Conservation (phyloP, 352 stramenopile species). For the Phytophthora macrochlamydospora region DNA sequence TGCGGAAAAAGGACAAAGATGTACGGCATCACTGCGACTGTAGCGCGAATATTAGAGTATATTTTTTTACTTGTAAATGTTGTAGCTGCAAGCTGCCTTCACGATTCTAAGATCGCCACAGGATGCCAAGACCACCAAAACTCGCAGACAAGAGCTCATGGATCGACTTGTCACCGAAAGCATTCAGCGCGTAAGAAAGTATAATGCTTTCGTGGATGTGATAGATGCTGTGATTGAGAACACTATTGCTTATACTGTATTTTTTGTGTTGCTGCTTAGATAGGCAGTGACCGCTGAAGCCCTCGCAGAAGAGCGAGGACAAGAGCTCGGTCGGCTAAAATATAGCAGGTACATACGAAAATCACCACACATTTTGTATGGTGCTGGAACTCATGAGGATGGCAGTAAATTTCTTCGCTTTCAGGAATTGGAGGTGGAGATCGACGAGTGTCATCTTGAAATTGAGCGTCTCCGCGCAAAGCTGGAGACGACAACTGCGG, state of each 20-base stretch:
- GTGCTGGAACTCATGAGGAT: conserved; percentile 2
- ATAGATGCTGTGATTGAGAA: conserved; percentile 8
- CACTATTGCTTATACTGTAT: background rate
- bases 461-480: conserved; percentile 52
- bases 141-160: conserved; percentile 58
- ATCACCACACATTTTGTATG: background rate
- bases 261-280: conserved; percentile 16
- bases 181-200: conserved; percentile 49
- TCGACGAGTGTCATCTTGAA: conserved; percentile 63
- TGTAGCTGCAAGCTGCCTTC: conserved; percentile 65
- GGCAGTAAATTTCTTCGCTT: conserved; percentile 72
- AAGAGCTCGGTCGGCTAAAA: conserved; percentile 55
- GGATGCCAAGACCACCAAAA: conserved; percentile 70
- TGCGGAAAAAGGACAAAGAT: conserved; percentile 75
- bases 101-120: conserved; percentile 58
- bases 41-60: background rate
- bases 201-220: background rate
- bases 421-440: conserved; percentile 65
- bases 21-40: conserved; percentile 22
- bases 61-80: background rate
- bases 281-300: conserved; percentile 58
- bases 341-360: conserved; percentile 51
- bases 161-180: conserved; percentile 64
- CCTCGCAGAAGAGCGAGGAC: conserved; percentile 60
- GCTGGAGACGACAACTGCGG: conserved; percentile 13